Conservation (phyloP, 768 basidiomycete species). For the Podaxis sp. region DNA sequence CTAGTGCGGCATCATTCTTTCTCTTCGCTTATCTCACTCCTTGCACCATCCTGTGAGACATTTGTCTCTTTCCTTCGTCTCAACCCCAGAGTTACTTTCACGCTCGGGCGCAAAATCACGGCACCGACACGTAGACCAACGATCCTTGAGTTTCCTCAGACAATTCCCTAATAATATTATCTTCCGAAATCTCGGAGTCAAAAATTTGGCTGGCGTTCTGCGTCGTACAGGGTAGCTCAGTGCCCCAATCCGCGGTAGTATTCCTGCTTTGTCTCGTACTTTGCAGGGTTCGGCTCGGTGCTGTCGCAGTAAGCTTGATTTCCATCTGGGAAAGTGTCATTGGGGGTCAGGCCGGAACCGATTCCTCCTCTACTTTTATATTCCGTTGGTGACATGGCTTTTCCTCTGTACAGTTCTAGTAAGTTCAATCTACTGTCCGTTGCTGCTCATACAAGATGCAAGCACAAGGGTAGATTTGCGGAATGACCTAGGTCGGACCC, state of each 20-base stretch:
- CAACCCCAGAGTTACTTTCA: neutral
- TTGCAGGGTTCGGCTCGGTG: slow-evolving; percentile 37
- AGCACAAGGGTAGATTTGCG: too few species aligned
- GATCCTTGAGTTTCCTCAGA: slow-evolving; percentile 17
- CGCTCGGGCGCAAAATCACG: neutral
- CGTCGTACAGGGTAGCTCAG: slow-evolving; percentile 36
- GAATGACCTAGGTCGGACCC: too few species aligned
- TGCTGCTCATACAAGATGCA: too few species aligned
- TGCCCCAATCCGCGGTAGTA: slow-evolving; percentile 32
- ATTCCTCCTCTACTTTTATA: slow-evolving; percentile 46
- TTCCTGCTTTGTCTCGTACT: slow-evolving; percentile 36
- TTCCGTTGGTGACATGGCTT: slow-evolving; percentile 36
- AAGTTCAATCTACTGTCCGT: neutral
- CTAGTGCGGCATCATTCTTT: slow-evolving; percentile 35
- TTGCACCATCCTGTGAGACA: slow-evolving; percentile 41
- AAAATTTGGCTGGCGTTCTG: slow-evolving; percentile 36
- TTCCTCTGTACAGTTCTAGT: neutral
- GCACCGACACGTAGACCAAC: neutral
- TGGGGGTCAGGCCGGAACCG: slow-evolving; percentile 29
- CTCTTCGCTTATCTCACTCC: slow-evolving; percentile 41
- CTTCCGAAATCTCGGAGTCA: slow-evolving; percentile 38
- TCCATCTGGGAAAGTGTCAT: neutral
- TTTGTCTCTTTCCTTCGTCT: neutral
- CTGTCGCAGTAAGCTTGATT: slow-evolving; percentile 31
- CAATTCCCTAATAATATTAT: slow-evolving; percentile 41